Evolutionary conservation across 148 eudicot species (phyloP).

Genomic region (Chenopodium berlandieri): DNA sequence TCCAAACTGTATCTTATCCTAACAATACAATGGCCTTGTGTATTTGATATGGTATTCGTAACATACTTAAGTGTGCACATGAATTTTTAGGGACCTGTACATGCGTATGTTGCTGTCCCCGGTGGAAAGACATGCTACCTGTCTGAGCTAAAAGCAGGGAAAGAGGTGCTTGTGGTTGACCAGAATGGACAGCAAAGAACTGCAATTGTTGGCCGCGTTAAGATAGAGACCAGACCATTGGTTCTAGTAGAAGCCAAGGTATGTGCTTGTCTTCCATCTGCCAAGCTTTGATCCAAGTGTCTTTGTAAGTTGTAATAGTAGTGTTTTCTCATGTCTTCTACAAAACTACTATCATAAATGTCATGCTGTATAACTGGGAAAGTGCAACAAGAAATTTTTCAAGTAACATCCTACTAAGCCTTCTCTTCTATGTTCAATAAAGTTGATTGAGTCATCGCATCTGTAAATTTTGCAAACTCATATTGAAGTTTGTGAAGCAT

Average conservation of each 20-base stretch:
- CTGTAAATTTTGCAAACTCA: background rate
- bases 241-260: constrained; percentile 89
- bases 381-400: background rate
- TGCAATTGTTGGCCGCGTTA: constrained; percentile 84
- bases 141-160: constrained; percentile 83
- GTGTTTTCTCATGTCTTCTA: background rate
- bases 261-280: constrained; percentile 15
- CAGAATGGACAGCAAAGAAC: constrained; percentile 70
- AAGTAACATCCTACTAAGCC: background rate
- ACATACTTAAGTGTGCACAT: background rate
- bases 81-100: constrained; percentile 77
- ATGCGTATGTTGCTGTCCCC: constrained; percentile 88
- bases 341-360: too few relatives aligned
- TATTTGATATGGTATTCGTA: background rate
- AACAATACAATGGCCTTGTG: background rate
- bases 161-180: constrained; percentile 74
- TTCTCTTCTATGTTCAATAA: background rate
- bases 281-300: background rate
- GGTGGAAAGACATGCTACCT: constrained; percentile 92
- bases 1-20: background rate
- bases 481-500: background rate
- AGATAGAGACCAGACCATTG: constrained; percentile 82
- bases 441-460: background rate
- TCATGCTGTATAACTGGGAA: background rate
- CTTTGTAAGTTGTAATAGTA: background rate